Evolutionary conservation across 1,284 basidiomycete species (phyloP), one percentile per base, ranked within the genome.

Genomic region (Volvariella surrecta): DNA sequence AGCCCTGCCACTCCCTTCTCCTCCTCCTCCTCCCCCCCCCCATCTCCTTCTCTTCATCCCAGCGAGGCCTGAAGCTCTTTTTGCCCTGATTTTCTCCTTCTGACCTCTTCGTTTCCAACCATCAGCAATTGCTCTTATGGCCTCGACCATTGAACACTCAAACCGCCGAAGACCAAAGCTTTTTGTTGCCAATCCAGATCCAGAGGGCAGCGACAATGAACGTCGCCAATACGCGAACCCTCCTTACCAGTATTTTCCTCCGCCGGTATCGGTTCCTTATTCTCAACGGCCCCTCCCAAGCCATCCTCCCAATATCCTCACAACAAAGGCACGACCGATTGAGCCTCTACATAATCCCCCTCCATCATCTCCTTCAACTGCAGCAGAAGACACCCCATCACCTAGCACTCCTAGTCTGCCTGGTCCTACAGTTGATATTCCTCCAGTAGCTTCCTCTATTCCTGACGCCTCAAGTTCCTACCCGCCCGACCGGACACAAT

Each of bases 341-440:
- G 55, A 59, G 68, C 70, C 53, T 65, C 57, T 54, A 50, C 57
- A 55, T 17, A 55, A 56, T 48, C 71, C 72, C 47, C 63, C 74
- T 35, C 68, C 76, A 41, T 80, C 81, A 6, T 82, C 81, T 1
- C 79, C 82, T 8, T 79, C 79, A 16, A 79, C 70, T 52, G 74
- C 78, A 21, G 58, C 57, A 15, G 64, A 62, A 13, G 64, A 67
- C 54, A 56, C 78, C 3, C 79, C 81, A 44, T 79, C 82, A 3
- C 81, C 81, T 18, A 73, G 68, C 53, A 82, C 82, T 3, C 79
- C 81, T 8, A 73, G 73, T 35, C 65, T 74, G 45, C 61, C 63
- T 32, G 60, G 57, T 9, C 66, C 68, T 19, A 64, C 68, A 13
- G 66, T 68, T 40, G 69, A 71, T 51, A 57, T 69, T 18, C 44